Base-by-base conservation (phyloP, 2,329 filamentous ascomycete genomes). In the Sporothrix brasiliensis region DNA sequence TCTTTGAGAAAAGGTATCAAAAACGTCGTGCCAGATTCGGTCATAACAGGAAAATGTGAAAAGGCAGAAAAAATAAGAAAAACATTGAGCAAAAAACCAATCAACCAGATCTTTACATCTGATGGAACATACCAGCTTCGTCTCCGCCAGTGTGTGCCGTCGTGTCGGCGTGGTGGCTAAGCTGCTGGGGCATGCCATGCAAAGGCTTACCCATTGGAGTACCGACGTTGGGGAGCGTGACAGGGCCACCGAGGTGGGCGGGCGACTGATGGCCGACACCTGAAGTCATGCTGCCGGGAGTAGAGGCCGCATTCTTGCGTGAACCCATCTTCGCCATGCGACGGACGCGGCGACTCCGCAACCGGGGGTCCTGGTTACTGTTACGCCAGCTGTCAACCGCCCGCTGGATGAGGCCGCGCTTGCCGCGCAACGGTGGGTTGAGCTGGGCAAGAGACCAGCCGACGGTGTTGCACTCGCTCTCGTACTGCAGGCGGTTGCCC, bases 321-420 rank as follows among this genome's bases (percentile, higher is more conserved):
- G 88, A 94, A 82, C 90, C 95, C 82, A 97, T 92, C 85, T 99
- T 99, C 70, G 94, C 94, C 92, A 97, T 95, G 74, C 95, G 89
- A 75, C 95, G 89, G 70, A 99, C 95, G 76, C 95, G 87, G 79
- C 95, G 87, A 81, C 94, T 98, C 78, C 95, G 89, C 77, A 98
- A 84, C 75, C 94, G 88, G 66, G 93, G 92, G 77, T 99, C 95
- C 82, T 97, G 93, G 82, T 98, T 98, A 86, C 94, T 98, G 83
- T 99, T 99, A 73, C 95, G 88, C 95, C 95, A 98, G 83, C 94
- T 97, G 81, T 99, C 95, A 58, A 99, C 95, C 1, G 95, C 95
- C 74, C 95, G 88, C 83, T 99, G 95, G 75, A 99, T 99, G 72
- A 99, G 85, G 9, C 95, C 95, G 75, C 95, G 88, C 85, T 98